phyloP scores from a whole-genome alignment of 2,329 filamentous ascomycete genomes.

The Pseudopyricularia javanii region DNA sequence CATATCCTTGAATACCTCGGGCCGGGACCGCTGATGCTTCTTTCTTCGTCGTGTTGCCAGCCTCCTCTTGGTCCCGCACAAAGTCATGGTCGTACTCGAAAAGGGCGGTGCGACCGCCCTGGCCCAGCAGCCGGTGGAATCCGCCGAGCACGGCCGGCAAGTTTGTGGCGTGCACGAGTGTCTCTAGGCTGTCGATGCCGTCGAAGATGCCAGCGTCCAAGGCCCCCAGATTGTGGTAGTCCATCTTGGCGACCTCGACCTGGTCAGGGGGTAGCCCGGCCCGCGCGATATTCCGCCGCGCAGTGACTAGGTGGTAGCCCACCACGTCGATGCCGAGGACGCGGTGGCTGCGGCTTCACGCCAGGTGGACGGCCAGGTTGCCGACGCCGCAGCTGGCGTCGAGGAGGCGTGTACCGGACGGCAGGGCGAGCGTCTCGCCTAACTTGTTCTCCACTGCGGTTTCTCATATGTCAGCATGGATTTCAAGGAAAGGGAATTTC shows the following conservation, averaged over 20 bases:
- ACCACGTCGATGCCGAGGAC: conserved; percentile 40
- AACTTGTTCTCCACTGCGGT: conserved; percentile 42
- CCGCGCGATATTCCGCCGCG: conserved; percentile 23
- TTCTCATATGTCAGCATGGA: no score
- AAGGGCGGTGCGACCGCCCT: conserved; percentile 31
- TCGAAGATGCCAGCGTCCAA: conserved; percentile 27
- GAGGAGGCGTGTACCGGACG: conserved; percentile 27
- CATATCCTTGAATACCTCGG: conserved; percentile 25
- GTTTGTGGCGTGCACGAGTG: conserved; percentile 39
- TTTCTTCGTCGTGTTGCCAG: conserved; percentile 16
- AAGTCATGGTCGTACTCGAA: conserved; percentile 21
- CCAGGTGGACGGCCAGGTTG: conserved; percentile 35
- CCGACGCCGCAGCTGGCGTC: conserved; percentile 40
- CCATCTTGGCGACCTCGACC: conserved; percentile 26
- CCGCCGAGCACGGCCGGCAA: conserved; percentile 26
- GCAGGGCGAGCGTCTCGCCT: conserved; percentile 21
- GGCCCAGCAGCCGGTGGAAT: conserved; percentile 29
- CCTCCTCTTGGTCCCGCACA: conserved; percentile 6
- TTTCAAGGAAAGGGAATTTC: no score
- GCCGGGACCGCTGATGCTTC: conserved; percentile 21
- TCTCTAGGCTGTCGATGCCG: conserved; percentile 43
- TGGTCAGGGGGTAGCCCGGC: conserved; percentile 16
- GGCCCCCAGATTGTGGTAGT: conserved; percentile 37
- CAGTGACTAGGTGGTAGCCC: conserved; percentile 31
- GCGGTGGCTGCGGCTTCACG: conserved; percentile 21